Percentiles rank a stretch among this genome's conserved stretches.
phyloP scores from a whole-genome alignment of 305 asterid species.

The Fraxinus baroniana region DNA sequence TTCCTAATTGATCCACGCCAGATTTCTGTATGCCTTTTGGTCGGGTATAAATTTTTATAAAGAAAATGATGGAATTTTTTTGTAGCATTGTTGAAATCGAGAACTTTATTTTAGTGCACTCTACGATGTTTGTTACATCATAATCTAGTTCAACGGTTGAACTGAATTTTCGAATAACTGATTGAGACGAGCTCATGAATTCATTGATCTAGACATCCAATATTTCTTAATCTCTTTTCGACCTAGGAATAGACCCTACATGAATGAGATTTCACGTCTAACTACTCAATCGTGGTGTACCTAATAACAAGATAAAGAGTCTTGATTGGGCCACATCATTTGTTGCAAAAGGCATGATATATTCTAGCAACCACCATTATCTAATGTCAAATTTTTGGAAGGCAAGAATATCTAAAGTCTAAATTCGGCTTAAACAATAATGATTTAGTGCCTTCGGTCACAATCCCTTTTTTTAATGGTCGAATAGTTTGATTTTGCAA shows the following conservation, averaged over 20 bases:
- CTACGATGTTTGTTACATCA: neutral
- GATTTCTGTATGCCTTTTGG: neutral
- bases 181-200: neutral
- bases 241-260: neutral
- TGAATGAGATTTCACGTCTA: neutral
- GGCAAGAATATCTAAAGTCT: neutral
- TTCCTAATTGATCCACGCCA: neutral
- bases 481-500: neutral
- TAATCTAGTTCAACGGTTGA: neutral
- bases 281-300: neutral
- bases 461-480: neutral
- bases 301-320: neutral
- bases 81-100: neutral
- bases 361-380: neutral
- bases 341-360: neutral
- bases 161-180: neutral
- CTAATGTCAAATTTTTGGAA: neutral
- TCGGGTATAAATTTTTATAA: neutral
- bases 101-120: neutral
- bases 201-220: neutral
- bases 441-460: neutral
- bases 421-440: neutral
- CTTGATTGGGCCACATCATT: neutral
- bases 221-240: neutral
- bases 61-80: neutral